Evolutionary conservation across 306 rosid species (phyloP).

Genomic region (Malus sylvestris): DNA sequence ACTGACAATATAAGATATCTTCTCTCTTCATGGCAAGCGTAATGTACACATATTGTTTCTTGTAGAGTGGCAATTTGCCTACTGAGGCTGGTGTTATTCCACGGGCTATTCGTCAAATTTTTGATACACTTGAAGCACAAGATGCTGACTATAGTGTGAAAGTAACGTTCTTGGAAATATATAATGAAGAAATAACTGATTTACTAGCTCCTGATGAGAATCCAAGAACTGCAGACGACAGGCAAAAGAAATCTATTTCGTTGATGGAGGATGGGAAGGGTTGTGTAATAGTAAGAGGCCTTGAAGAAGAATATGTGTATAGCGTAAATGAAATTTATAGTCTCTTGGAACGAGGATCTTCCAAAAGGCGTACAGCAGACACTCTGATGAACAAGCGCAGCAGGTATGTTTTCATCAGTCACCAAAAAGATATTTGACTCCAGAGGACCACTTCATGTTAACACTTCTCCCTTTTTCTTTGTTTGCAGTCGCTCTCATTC

Average conservation of each 20-base stretch:
- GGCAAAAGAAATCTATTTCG: conserved; percentile 58
- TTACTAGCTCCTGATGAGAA: conserved; percentile 70
- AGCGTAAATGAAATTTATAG: conserved; percentile 71
- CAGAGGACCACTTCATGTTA: background rate
- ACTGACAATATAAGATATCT: background rate
- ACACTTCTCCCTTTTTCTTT: conserved; percentile 13
- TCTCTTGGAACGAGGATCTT: conserved; percentile 75
- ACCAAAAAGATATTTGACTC: background rate
- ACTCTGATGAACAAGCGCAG: conserved; percentile 89
- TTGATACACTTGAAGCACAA: conserved; percentile 79
- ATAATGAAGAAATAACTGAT: conserved; percentile 90
- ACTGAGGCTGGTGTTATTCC: conserved; percentile 97
- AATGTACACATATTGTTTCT: background rate
- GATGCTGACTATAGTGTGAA: conserved; percentile 83
- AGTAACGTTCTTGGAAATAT: conserved; percentile 90
- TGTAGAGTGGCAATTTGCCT: conserved; percentile 76
- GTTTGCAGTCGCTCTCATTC: conserved; percentile 95
- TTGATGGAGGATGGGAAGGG: conserved; percentile 98
- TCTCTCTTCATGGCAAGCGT: background rate
- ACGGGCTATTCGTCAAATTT: conserved; percentile 87
- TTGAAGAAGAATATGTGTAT: conserved; percentile 86
- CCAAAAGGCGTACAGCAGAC: conserved; percentile 91
- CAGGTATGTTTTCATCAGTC: conserved; percentile 38
- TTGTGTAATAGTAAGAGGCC: conserved; percentile 77
- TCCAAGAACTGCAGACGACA: conserved; percentile 59